Evolutionary conservation across 768 basidiomycete species (phyloP).

Genomic region (Mycena filopes): DNA sequence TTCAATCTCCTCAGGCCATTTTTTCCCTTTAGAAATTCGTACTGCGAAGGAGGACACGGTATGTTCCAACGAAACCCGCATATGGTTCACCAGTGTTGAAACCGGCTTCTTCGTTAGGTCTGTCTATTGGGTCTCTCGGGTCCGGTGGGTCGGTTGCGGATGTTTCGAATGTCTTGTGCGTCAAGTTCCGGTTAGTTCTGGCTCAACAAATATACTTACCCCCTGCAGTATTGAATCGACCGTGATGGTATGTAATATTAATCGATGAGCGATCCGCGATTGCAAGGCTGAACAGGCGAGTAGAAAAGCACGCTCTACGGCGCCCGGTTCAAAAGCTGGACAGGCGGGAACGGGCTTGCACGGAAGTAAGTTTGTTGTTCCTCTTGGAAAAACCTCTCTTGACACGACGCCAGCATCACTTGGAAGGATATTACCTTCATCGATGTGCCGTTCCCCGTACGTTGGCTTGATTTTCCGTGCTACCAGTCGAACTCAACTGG

Average conservation of each 20-base stretch:
- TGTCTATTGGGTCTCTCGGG: constrained; percentile 67
- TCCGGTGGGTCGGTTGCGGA: constrained; percentile 58
- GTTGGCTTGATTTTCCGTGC: constrained; percentile 23
- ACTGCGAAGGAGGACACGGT: constrained; percentile 69
- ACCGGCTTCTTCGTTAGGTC: constrained; percentile 5
- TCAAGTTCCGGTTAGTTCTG: constrained; percentile 20
- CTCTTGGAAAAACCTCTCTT: not conserved
- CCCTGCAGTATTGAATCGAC: constrained; percentile 54
- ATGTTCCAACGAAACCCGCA: too few relatives aligned
- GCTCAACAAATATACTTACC: not conserved
- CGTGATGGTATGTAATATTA: constrained; percentile 48
- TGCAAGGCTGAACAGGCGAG: not conserved
- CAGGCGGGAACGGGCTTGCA: constrained; percentile 68
- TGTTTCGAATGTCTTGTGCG: constrained; percentile 67
- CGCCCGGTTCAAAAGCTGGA: constrained; percentile 78
- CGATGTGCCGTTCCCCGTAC: constrained; percentile 66
- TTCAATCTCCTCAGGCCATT: not conserved
- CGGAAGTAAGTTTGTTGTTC: constrained; percentile 65
- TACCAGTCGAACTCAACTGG: not conserved
- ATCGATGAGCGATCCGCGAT: not conserved
- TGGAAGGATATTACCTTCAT: constrained; percentile 66
- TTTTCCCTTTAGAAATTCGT: constrained; percentile 50
- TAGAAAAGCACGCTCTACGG: constrained; percentile 64
- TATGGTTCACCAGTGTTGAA: too few relatives aligned
- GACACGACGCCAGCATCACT: constrained; percentile 53